These are phyloP conservation scores for Alternaria incomplexa DNA, from an alignment of 2,329 filamentous ascomycete genomes.

Conservation along the genomic window DNA sequence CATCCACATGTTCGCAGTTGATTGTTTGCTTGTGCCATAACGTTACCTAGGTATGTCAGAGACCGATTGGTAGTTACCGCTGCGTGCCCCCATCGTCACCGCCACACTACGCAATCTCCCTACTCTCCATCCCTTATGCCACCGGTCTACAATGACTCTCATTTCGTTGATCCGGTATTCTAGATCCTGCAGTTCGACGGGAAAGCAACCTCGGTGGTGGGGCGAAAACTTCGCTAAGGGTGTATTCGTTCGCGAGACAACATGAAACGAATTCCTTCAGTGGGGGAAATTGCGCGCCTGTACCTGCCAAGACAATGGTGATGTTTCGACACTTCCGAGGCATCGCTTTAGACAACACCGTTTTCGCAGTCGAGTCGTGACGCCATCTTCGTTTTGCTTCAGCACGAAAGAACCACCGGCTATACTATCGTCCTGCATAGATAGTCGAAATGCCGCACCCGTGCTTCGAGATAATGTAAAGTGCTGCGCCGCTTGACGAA, in stretches of 20 bases:
- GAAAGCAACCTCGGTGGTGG: slow-evolving; percentile 13
- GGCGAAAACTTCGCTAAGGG: slow-evolving; percentile 17
- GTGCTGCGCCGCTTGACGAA: not conserved
- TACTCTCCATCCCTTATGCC: not conserved
- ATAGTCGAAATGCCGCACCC: not conserved
- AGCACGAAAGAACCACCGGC: not conserved
- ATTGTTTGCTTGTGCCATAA: not conserved
- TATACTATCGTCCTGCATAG: not conserved
- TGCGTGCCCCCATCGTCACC: not conserved
- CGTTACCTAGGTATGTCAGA: not conserved
- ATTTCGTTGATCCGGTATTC: slow-evolving; percentile 9
- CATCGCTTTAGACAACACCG: not conserved
- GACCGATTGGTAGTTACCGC: not conserved
- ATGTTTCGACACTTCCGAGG: slow-evolving; percentile 17
- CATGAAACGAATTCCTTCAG: slow-evolving; percentile 25
- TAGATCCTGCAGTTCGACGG: slow-evolving; percentile 11
- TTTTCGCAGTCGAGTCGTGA: not conserved
- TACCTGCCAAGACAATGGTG: slow-evolving; percentile 13
- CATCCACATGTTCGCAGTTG: not conserved
- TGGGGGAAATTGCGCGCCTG: slow-evolving; percentile 22
- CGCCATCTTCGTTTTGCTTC: not conserved
- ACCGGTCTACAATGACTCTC: slow-evolving; percentile 3
- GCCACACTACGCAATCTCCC: not conserved
- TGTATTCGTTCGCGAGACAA: slow-evolving; percentile 3
- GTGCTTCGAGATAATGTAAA: not conserved